Percentiles rank a stretch among this genome's conserved stretches.
Evolutionary conservation across 2,329 filamentous ascomycete species (phyloP).

Genomic region (Magnaporthiopsis rhizophila): DNA sequence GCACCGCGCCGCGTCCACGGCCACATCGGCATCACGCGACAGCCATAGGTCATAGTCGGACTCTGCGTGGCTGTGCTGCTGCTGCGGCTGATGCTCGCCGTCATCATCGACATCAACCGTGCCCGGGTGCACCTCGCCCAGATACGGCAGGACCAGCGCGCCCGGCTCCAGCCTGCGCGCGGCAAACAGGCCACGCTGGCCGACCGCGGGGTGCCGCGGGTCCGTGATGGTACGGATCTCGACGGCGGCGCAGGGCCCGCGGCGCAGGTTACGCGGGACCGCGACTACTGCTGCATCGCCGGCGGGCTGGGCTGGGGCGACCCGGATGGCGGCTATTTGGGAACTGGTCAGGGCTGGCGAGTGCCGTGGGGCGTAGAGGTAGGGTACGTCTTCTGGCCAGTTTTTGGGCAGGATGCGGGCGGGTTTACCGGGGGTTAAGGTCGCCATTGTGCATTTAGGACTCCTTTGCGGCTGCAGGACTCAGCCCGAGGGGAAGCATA

Average conservation of each 20-base stretch:
- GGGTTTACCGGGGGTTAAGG: neutral
- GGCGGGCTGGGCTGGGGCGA: neutral
- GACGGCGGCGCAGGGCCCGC: conserved; percentile 40
- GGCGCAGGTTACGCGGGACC: conserved; percentile 14
- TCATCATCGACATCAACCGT: conserved; percentile 15
- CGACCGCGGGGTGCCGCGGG: conserved; percentile 46
- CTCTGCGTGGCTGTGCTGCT: conserved; percentile 23
- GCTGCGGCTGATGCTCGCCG: neutral
- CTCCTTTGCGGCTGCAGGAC: neutral
- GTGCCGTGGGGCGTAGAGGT: conserved; percentile 42
- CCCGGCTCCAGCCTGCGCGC: conserved; percentile 43
- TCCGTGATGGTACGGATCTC: conserved; percentile 45
- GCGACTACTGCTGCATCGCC: conserved; percentile 6
- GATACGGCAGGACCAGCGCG: conserved; percentile 51
- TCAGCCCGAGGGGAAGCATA: too few species aligned
- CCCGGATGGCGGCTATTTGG: conserved; percentile 18
- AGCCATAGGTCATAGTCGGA: conserved; percentile 61
- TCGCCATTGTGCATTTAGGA: neutral
- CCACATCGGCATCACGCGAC: conserved; percentile 46
- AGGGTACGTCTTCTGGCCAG: conserved; percentile 47
- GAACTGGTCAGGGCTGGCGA: conserved; percentile 31
- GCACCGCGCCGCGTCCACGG: conserved; percentile 48
- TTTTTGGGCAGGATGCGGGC: conserved; percentile 36
- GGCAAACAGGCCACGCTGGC: conserved; percentile 55
- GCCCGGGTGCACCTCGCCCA: conserved; percentile 48